Base-by-base conservation (phyloP, 345 rosid genomes). In the Eucalyptus marginata region DNA sequence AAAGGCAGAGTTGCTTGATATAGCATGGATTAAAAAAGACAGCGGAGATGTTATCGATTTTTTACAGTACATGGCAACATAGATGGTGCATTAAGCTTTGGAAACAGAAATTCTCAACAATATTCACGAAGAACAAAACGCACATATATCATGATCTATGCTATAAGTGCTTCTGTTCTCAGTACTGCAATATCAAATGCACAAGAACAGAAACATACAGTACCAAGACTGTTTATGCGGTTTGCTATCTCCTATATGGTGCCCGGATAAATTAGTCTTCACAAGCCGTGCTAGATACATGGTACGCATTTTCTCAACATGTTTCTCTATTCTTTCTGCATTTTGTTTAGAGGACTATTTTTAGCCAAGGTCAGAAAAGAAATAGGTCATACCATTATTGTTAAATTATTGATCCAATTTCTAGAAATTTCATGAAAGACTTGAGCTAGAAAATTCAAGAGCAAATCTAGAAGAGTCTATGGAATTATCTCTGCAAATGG, bases 381-480 rank as follows among this genome's bases (percentile, higher is more conserved):
- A 15, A 8, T 66, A 31, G 1, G 0, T 68, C 1, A 17, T 18
- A 2, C 43, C 1, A 1, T 33, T 17, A n/a, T n/a, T n/a, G n/a
- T n/a, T n/a, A n/a, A n/a, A n/a, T n/a, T n/a, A n/a, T n/a, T n/a
- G n/a, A n/a, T n/a, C n/a, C n/a, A n/a, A n/a, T n/a, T n/a, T n/a
- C n/a, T n/a, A n/a, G n/a, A n/a, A n/a, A n/a, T n/a, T n/a, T n/a
- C n/a, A n/a, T n/a, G n/a, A n/a, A n/a, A n/a, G n/a, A n/a, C n/a
- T n/a, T n/a, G n/a, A n/a, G n/a, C n/a, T n/a, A n/a, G n/a, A n/a
- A n/a, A n/a, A n/a, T n/a, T n/a, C n/a, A n/a, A n/a, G n/a, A n/a
- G n/a, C n/a, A n/a, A n/a, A n/a, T n/a, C n/a, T n/a, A n/a, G n/a
- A n/a, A n/a, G n/a, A n/a, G n/a, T n/a, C n/a, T n/a, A n/a, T n/a